Evolutionary conservation across 352 stramenopile genomes (phyloP).

Genomic region (Thraustotheca clavata): DNA sequence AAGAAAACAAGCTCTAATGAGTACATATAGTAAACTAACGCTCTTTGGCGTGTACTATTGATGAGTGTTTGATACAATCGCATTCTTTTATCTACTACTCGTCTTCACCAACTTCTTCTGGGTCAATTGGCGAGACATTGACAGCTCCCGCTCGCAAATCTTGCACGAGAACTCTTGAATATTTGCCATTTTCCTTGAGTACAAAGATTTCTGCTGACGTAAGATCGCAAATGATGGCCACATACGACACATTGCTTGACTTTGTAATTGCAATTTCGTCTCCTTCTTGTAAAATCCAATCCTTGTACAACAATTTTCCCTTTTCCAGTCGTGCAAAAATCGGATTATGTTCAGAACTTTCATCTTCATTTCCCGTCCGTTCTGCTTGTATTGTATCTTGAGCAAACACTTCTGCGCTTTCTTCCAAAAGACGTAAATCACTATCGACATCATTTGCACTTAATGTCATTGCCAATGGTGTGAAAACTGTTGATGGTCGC

Average conservation of each 20-base stretch:
- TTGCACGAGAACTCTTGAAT: constrained; percentile 61
- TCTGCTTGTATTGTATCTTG: neutral
- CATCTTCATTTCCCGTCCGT: neutral
- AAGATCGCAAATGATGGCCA: constrained; percentile 57
- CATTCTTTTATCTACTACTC: constrained; percentile 20
- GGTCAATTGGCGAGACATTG: constrained; percentile 41
- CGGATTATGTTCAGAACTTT: constrained; percentile 19
- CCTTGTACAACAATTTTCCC: constrained; percentile 66
- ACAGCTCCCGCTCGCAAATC: constrained; percentile 61
- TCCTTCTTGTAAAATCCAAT: constrained; percentile 67
- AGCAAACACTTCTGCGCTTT: neutral
- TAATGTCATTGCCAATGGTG: constrained; percentile 7
- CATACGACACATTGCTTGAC: constrained; percentile 30
- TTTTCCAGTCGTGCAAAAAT: constrained; percentile 32
- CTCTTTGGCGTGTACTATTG: no score
- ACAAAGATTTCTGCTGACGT: constrained; percentile 66
- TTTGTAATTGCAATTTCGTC: constrained; percentile 51
- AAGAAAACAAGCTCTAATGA: constrained; percentile 32
- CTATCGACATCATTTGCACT: neutral
- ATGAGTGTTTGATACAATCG: neutral
- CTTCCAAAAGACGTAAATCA: constrained; percentile 3
- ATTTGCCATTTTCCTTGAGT: constrained; percentile 73
- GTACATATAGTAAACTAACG: neutral
- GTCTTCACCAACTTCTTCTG: constrained; percentile 41
- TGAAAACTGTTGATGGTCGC: constrained; percentile 14